Evolutionary conservation across 225 moss, liverwort and hornwort genomes (phyloP).

Genomic region (Anthoceros angustus): DNA sequence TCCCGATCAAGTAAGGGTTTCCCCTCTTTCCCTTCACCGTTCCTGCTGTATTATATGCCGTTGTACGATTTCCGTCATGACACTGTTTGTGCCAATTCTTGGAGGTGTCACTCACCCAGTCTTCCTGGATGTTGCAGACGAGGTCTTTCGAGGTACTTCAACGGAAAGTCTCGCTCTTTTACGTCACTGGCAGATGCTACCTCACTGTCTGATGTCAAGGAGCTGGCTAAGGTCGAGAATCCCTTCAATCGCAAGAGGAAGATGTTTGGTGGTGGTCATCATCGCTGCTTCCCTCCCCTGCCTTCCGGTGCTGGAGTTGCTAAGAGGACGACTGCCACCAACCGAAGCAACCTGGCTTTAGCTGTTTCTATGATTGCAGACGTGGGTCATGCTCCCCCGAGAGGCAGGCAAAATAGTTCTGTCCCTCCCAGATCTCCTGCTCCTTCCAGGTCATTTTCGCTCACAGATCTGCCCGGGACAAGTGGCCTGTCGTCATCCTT

Average conservation of each 20-base stretch:
- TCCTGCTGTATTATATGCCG: no score
- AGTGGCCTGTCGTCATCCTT: not conserved
- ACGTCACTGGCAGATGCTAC: not conserved
- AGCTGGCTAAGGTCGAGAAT: not conserved
- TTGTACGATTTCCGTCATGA: no score
- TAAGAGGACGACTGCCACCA: not conserved
- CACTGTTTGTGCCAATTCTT: no score
- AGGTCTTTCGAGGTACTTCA: not conserved
- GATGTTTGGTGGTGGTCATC: not conserved
- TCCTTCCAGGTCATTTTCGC: not conserved
- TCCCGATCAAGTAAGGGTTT: constrained; percentile 1
- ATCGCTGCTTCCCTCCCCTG: constrained; percentile 3
- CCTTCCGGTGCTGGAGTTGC: not conserved
- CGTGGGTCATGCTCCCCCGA: not conserved
- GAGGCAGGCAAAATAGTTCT: not conserved
- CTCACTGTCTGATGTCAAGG: not conserved
- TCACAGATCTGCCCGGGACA: not conserved
- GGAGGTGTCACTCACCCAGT: no score
- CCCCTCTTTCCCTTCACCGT: not conserved
- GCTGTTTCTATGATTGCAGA: not conserved
- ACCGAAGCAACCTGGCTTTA: not conserved
- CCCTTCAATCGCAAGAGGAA: not conserved
- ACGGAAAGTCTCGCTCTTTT: not conserved
- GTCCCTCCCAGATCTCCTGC: not conserved
- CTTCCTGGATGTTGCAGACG: not conserved